Percentiles rank a stretch among this genome's conserved stretches.
phyloP scores from a whole-genome alignment of 345 rosid genomes.

The Balakata baccata region DNA sequence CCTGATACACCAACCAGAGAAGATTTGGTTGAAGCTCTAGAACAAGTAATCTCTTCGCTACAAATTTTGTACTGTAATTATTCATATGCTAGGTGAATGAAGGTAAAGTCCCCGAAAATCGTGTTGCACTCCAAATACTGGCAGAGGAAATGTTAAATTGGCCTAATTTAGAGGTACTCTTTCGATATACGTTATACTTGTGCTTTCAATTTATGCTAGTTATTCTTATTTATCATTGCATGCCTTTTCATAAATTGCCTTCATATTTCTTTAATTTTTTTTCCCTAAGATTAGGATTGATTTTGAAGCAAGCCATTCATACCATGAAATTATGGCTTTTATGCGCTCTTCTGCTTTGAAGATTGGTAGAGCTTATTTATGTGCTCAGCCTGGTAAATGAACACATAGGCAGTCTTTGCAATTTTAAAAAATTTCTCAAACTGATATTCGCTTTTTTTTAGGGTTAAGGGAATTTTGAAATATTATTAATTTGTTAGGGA shows the following conservation, averaged over 20 bases:
- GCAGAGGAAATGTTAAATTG: conserved; percentile 81
- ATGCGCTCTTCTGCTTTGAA: background rate
- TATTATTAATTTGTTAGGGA: too few species aligned
- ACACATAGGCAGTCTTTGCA: too few species aligned
- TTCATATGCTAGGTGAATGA: conserved; percentile 58
- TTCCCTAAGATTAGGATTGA: background rate
- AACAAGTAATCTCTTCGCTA: conserved; percentile 38
- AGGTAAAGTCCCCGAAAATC: conserved; percentile 75
- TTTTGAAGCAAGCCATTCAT: background rate
- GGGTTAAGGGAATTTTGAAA: too few species aligned
- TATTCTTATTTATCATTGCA: background rate
- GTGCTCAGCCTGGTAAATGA: too few species aligned
- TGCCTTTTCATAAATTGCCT: background rate
- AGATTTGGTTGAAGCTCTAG: conserved; percentile 77
- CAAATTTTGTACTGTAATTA: background rate
- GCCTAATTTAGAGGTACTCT: conserved; percentile 87
- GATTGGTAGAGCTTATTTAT: background rate
- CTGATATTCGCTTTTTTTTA: too few species aligned
- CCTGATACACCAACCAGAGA: conserved; percentile 75
- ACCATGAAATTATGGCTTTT: background rate
- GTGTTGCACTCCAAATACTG: conserved; percentile 62
- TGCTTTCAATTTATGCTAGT: background rate
- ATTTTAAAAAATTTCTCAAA: too few species aligned
- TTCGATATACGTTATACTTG: background rate
- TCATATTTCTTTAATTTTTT: background rate